A percentile compares a stretch with the other conserved stretches of the same genome.
Evolutionary conservation across 2,329 filamentous ascomycete genomes (phyloP).

Genomic region (Cytospora paraplurivora): DNA sequence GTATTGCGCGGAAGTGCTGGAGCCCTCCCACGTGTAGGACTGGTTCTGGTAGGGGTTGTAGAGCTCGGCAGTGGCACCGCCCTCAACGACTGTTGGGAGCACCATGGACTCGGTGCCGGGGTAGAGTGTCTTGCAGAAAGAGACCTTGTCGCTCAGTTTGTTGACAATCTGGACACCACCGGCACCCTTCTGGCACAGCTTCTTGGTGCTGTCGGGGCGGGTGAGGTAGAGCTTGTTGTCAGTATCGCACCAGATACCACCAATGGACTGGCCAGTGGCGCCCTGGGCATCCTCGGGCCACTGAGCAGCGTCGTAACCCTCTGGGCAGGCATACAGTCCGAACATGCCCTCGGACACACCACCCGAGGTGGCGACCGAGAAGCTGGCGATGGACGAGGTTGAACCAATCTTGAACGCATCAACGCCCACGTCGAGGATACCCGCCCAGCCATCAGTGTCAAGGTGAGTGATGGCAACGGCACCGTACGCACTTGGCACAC

Average conservation of each 20-base stretch:
- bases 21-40: constrained; percentile 79
- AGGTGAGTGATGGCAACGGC: constrained; percentile 72
- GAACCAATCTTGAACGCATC: constrained; percentile 21
- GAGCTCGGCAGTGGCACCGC: constrained; percentile 63
- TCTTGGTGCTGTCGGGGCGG: constrained; percentile 60
- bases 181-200: constrained; percentile 74
- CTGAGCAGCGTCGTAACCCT: constrained; percentile 89
- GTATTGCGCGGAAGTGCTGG: constrained; percentile 86
- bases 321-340: constrained; percentile 93
- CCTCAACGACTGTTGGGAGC: constrained; percentile 65
- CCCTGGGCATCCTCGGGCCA: constrained; percentile 79
- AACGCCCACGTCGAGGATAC: constrained; percentile 62
- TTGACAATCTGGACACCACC: constrained; percentile 75
- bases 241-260: constrained; percentile 78
- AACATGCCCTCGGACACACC: constrained; percentile 65
- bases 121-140: constrained; percentile 94
- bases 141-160: constrained; percentile 65
- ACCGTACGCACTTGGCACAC: constrained; percentile 76
- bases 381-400: constrained; percentile 59
- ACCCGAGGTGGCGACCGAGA: constrained; percentile 64
- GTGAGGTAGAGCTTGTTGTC: constrained; percentile 77
- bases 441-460: constrained; percentile 73
- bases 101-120: constrained; percentile 89
- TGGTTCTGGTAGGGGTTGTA: constrained; percentile 72
- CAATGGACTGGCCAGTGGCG: constrained; percentile 77